A percentile compares a stretch with the other conserved stretches of the same genome.
Evolutionary conservation across 83 land plant genomes (phyloP).

Genomic region (Picea engelmannii): DNA sequence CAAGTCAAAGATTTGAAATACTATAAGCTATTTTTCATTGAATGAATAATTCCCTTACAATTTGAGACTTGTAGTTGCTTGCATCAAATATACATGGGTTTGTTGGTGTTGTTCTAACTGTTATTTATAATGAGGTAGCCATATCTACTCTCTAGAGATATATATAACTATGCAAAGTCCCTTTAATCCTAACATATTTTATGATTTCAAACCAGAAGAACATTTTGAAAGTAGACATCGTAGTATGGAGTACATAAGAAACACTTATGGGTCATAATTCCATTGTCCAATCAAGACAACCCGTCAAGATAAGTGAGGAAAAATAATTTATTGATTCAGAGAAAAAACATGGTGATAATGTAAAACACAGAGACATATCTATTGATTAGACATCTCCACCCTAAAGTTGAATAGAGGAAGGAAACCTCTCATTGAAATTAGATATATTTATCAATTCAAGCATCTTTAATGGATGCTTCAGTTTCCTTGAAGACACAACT

Average conservation of each 20-base stretch:
- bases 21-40: constrained; percentile 44
- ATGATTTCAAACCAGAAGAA: background rate
- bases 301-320: too few relatives aligned
- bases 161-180: constrained; percentile 1
- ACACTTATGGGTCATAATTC: background rate
- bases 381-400: too few relatives aligned
- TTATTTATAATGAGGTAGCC: constrained; percentile 93
- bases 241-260: background rate
- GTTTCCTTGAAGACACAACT: too few relatives aligned
- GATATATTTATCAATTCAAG: too few relatives aligned
- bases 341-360: background rate
- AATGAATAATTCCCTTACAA: constrained; percentile 63
- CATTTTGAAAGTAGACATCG: background rate
- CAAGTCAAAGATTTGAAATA: constrained; percentile 74
- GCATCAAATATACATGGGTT: constrained; percentile 87
- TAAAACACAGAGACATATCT: too few relatives aligned
- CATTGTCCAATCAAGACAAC: too few relatives aligned
- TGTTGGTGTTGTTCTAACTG: constrained; percentile 92
- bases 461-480: too few relatives aligned
- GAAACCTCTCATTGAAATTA: too few relatives aligned
- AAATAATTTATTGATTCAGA: background rate
- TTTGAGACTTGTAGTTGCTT: constrained; percentile 48
- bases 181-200: too few relatives aligned
- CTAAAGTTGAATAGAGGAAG: too few relatives aligned
- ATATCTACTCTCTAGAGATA: constrained; percentile 64